Percentiles rank a stretch among this genome's conserved stretches.
Conservation (phyloP, 2,329 filamentous ascomycete genomes). For the Venturia oleaginea region DNA sequence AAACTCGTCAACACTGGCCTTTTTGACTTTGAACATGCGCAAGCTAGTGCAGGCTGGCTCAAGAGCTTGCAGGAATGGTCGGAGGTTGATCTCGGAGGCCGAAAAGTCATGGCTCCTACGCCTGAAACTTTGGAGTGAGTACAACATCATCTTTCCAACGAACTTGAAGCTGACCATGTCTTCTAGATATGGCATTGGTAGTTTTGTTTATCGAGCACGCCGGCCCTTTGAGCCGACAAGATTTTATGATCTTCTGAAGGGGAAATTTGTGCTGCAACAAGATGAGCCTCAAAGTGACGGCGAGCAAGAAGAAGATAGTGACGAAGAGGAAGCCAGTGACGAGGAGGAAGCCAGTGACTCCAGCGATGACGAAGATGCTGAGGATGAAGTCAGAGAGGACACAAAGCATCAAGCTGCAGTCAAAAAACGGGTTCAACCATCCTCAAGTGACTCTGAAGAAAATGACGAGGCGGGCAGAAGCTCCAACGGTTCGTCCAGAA, state of each 20-base stretch:
- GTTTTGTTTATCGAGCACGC: constrained; percentile 53
- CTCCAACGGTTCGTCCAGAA: constrained; percentile 53
- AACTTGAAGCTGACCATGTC: constrained; percentile 42
- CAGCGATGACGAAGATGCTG: background rate
- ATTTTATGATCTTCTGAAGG: constrained; percentile 24
- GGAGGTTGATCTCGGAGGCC: constrained; percentile 45
- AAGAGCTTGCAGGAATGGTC: constrained; percentile 62
- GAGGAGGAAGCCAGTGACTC: constrained; percentile 17
- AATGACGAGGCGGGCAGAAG: constrained; percentile 34
- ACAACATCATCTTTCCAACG: background rate
- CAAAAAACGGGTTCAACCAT: background rate
- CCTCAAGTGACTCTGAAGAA: background rate
- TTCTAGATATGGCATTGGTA: constrained; percentile 54
- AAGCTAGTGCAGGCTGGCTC: constrained; percentile 60
- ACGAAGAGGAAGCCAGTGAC: constrained; percentile 16
- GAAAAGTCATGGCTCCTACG: constrained; percentile 51
- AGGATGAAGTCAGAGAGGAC: background rate
- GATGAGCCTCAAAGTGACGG: constrained; percentile 20
- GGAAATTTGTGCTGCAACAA: constrained; percentile 26
- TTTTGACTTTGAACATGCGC: constrained; percentile 56
- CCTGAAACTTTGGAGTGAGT: constrained; percentile 59
- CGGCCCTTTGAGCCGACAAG: constrained; percentile 25
- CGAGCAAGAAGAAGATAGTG: constrained; percentile 21
- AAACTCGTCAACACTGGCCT: constrained; percentile 57
- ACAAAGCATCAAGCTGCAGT: background rate